Evolutionary conservation across 2,329 filamentous ascomycete species (phyloP), one percentile per base, ranked within the genome.

Genomic region (Nemania abortiva): DNA sequence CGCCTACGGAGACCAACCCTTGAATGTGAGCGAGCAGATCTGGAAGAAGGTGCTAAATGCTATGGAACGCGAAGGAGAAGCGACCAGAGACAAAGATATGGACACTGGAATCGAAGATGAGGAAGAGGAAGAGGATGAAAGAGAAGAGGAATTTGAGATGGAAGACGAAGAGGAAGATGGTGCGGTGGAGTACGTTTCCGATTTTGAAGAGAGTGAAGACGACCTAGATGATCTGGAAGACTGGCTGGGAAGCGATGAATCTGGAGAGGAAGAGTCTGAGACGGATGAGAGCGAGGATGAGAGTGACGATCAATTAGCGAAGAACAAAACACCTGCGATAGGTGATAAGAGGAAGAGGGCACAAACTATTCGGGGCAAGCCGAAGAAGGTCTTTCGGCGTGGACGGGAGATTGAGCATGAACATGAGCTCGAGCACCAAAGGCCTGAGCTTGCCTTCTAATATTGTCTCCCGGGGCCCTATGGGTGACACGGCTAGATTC

Each of bases 1-100:
- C 54, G 95, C 95, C 2, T 98, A 99, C 81, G 96, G 96, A 63
- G 95, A 98, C 76, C 90, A 93, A 79, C 96, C 96, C 50, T 86
- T 99, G 73, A 99, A 99, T 79, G 95, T 97, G 60, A 96, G 97
- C 81, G 94, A 98, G 80, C 87, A 89, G 15, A 94, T 99, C 70
- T 99, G 96, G 96, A 97, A 97, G 88, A 97, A 95, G 87, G 96
- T 99, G 7, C 89, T 99, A 75, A 90, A 91, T 70, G 94, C 94
- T 3, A 86, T 99, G 81, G 96, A 99, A 87, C 88, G 92, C 74
- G 91, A 92, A 75, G 95, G 95, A 68, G 90, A 97, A 77, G 95
- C 92, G 53, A 86, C 89, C 72, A 86, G 93, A 63, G 95, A 98
- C 79, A 89, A 94, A 82, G 95, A 98, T 80, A 81, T 96, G 79